These are phyloP conservation scores for Amauroascus niger DNA, from an alignment of 2,329 filamentous ascomycete species.

Conservation along the genomic window DNA sequence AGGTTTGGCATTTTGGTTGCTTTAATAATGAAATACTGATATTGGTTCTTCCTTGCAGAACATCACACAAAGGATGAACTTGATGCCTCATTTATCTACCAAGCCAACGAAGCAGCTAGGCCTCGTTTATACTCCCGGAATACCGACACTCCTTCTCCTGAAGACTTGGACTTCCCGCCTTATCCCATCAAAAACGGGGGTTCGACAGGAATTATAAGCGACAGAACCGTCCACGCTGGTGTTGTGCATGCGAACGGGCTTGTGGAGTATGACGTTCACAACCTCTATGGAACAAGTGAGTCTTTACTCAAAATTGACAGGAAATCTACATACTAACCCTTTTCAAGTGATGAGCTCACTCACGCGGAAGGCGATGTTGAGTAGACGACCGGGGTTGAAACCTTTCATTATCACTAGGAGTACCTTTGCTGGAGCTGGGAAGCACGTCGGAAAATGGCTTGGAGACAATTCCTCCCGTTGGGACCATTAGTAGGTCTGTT, in stretches of 20 bases:
- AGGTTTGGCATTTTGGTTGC: neutral
- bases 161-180: constrained; percentile 63
- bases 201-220: neutral
- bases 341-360: constrained; percentile 2
- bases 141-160: constrained; percentile 22
- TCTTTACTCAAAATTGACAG: too few relatives aligned
- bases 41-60: neutral
- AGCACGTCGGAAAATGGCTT: constrained; percentile 72
- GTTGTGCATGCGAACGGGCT: constrained; percentile 65
- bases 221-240: constrained; percentile 28
- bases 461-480: constrained; percentile 64
- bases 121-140: neutral
- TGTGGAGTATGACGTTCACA: constrained; percentile 74
- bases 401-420: constrained; percentile 78
- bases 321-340: constrained; percentile 40
- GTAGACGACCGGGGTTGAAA: neutral
- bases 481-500: constrained; percentile 52
- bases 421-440: constrained; percentile 68
- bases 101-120: neutral
- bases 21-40: neutral
- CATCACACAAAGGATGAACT: neutral
- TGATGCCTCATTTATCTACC: neutral
- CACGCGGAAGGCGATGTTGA: neutral
- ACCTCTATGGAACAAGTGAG: constrained; percentile 58
- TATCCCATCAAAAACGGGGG: constrained; percentile 51